These are phyloP conservation scores for Eimeria acervulina DNA, from an alignment of 169 alveolate genomes.

Conservation along the genomic window DNA sequence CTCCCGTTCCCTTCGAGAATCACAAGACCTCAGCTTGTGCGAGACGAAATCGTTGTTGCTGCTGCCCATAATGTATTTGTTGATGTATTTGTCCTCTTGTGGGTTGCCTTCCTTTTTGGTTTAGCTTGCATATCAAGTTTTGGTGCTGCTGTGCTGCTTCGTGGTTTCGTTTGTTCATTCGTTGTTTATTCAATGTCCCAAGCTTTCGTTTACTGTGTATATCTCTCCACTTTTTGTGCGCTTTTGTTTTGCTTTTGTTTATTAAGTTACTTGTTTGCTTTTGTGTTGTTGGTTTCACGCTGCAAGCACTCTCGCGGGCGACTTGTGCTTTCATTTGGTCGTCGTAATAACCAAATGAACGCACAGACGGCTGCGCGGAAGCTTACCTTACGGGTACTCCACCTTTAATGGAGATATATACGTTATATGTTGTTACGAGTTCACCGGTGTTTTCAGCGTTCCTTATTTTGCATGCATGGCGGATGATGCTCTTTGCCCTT, in stretches of 20 bases:
- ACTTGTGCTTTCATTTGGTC: neutral
- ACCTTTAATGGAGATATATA: too few species aligned
- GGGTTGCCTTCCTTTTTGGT: neutral
- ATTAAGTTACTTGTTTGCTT: neutral
- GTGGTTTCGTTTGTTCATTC: neutral
- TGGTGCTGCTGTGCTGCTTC: too few species aligned
- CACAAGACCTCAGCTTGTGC: neutral
- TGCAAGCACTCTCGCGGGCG: neutral
- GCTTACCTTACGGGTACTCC: too few species aligned
- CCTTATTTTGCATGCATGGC: too few species aligned
- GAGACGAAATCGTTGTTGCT: neutral
- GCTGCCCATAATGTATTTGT: neutral
- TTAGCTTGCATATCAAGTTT: neutral
- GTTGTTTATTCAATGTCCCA: neutral
- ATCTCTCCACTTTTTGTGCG: neutral
- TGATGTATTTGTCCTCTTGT: neutral
- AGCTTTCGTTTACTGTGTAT: neutral
- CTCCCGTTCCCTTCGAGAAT: constrained; percentile 10
- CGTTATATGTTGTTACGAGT: too few species aligned
- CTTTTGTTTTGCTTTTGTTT: neutral
- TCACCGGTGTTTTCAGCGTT: neutral
- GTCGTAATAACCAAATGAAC: too few species aligned
- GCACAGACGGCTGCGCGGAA: too few species aligned
- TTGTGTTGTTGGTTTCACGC: neutral
- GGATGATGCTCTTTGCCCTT: too few species aligned